Evolutionary conservation across 1,139 yeast species (phyloP).

Genomic region (Geotrichum fermentans): DNA sequence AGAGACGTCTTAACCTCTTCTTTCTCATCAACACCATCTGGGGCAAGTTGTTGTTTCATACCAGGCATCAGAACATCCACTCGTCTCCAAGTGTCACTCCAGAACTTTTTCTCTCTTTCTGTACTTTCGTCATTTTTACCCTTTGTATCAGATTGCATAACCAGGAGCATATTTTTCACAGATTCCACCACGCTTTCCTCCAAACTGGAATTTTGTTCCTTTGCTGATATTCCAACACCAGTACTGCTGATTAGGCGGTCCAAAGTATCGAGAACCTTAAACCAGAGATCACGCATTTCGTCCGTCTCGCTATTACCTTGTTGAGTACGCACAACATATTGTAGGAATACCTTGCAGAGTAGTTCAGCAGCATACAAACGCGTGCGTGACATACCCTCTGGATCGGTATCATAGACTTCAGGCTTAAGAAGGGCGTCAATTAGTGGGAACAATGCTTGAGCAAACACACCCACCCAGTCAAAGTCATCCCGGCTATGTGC

Average conservation of each 20-base stretch:
- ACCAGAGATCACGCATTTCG: constrained; percentile 39
- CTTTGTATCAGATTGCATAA: constrained; percentile 40
- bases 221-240: neutral
- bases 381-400: constrained; percentile 57
- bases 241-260: constrained; percentile 43
- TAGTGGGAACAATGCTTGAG: constrained; percentile 70
- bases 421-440: constrained; percentile 61
- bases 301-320: constrained; percentile 38
- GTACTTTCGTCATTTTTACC: constrained; percentile 39
- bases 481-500: constrained; percentile 40
- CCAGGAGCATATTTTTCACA: constrained; percentile 54
- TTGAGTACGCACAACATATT: constrained; percentile 43
- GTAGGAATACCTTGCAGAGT: constrained; percentile 67
- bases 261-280: constrained; percentile 46
- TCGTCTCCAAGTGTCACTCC: constrained; percentile 43
- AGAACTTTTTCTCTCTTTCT: constrained; percentile 32
- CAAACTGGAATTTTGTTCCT: constrained; percentile 24
- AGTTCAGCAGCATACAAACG: constrained; percentile 63
- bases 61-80: constrained; percentile 47
- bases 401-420: constrained; percentile 63
- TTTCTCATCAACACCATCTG: neutral
- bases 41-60: constrained; percentile 35
- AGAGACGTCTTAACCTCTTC: no score
- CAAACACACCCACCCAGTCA: constrained; percentile 47
- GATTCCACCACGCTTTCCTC: constrained; percentile 60